Conservation (phyloP, 768 basidiomycete species). For the Mycena chlorophos region DNA sequence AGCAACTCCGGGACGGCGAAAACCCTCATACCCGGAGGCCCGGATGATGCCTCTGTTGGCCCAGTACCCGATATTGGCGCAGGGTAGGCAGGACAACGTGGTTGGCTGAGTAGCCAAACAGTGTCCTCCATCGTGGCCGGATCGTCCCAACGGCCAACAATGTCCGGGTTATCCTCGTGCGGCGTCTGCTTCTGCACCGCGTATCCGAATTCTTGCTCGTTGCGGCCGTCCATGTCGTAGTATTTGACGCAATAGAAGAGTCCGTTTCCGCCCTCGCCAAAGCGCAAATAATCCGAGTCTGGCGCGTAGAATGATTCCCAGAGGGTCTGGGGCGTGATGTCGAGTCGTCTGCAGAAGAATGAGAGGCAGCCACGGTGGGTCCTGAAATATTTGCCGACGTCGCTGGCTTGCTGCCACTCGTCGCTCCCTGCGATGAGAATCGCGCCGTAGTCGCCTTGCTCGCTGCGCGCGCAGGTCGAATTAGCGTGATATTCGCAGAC, state of each 20-base stretch:
- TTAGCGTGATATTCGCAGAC: constrained; percentile 1
- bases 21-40: constrained; percentile 12
- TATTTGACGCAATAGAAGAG: constrained; percentile 16
- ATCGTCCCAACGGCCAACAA: constrained; percentile 16
- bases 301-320: not conserved
- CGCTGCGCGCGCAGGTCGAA: not conserved
- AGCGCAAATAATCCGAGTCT: constrained; percentile 11
- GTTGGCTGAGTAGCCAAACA: constrained; percentile 10
- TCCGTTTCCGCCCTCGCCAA: not conserved
- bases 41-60: no score
- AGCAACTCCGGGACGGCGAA: constrained; percentile 13
- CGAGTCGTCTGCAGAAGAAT: not conserved
- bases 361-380: not conserved
- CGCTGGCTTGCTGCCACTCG: not conserved
- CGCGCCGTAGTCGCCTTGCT: constrained; percentile 5
- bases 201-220: constrained; percentile 12
- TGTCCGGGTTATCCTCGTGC: constrained; percentile 5
- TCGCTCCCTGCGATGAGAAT: constrained; percentile 5
- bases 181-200: constrained; percentile 8
- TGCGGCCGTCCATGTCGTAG: constrained; percentile 18
- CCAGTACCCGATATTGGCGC: not conserved
- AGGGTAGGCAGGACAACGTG: not conserved
- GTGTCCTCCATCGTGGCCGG: constrained; percentile 17
- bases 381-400: not conserved
- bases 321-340: not conserved